Evolutionary conservation across 2,329 filamentous ascomycete genomes (phyloP).

Genomic region (Cladosporium sp.): DNA sequence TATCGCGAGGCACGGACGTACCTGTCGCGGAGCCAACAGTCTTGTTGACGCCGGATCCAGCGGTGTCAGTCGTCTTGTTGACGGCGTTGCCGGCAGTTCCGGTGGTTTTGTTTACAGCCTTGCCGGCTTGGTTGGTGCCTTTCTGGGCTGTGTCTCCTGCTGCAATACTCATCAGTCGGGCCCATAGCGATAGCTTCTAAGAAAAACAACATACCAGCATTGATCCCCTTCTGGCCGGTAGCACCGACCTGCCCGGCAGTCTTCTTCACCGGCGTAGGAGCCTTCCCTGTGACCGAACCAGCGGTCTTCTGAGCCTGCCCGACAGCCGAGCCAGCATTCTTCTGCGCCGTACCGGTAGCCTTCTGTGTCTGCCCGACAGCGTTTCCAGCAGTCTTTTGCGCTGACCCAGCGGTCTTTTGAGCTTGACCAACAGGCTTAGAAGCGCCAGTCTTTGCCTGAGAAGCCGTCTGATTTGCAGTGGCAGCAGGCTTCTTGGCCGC

Average conservation of each 20-base stretch:
- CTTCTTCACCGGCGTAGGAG: constrained; percentile 21
- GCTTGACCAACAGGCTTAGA: background rate
- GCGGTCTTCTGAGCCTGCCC: constrained; percentile 10
- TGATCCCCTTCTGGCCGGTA: constrained; percentile 3
- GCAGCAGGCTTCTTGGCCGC: constrained; percentile 18
- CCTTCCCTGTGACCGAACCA: constrained; percentile 4
- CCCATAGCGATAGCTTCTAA: background rate
- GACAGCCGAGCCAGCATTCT: background rate
- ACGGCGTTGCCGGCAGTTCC: constrained; percentile 22
- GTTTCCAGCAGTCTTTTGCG: background rate
- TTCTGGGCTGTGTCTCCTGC: constrained; percentile 19
- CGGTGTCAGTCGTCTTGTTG: constrained; percentile 26
- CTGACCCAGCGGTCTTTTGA: background rate
- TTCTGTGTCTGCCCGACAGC: constrained; percentile 4
- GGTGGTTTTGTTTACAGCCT: constrained; percentile 25
- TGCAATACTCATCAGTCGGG: background rate
- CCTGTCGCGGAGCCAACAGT: constrained; percentile 26
- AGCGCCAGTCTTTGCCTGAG: constrained; percentile 3
- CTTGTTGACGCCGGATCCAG: constrained; percentile 22
- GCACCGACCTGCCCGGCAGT: constrained; percentile 12
- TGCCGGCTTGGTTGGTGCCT: constrained; percentile 21
- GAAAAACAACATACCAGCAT: background rate
- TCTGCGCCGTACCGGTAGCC: constrained; percentile 1
- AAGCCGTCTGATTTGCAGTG: constrained; percentile 9
- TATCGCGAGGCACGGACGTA: constrained; percentile 20